Base-by-base conservation (phyloP, 2,329 filamentous ascomycete species). In the Xylariales sp. region DNA sequence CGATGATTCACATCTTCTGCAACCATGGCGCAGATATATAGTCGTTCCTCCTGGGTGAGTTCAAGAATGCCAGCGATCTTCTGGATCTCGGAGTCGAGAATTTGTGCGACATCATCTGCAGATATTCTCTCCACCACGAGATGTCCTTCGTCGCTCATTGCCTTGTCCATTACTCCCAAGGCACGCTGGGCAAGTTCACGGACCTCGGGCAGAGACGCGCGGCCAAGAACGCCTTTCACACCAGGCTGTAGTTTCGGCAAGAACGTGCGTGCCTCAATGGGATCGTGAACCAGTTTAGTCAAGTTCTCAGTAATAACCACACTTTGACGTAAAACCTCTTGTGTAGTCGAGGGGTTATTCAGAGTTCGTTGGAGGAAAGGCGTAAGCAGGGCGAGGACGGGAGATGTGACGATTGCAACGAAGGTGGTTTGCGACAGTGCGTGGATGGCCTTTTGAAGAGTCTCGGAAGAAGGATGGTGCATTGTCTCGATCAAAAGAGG, bases 401-500 rank as follows among this genome's bases (percentile, higher is more conserved):
- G 93, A 7, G 91, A 96, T 10, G 89, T 96, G 54, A 98, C 93
- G 50, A 95, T 78, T 42, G 93, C 90, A 40, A 98, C 93, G 54
- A 98, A 98, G n/a, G 93, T 98, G 9, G 93, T 98, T 70, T 95
- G 88, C 4, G 90, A 96, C 33, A 98, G 75, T 33, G 90, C 93
- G 60, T 96, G 93, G 51, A 98, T 97, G 22, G 93, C 90, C 72
- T 96, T 96, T 62, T 95, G 88, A 42, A 94, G 76, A 20, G 85
- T 88, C 64, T 94, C 82, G 11, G 86, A 74, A 9, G 88, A 95
- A 5, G 93, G 93, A 55, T 96, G 83, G 63, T 96, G 88, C 84
- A 98, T 96, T 36, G 88, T 87, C 61, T 94, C 88, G 64, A 98
- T 83, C 36, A 98, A 77, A 3, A 97, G 80, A 5, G 91, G 89